Conservation (phyloP, 306 rosid genomes). For the Casuarina glauca region DNA sequence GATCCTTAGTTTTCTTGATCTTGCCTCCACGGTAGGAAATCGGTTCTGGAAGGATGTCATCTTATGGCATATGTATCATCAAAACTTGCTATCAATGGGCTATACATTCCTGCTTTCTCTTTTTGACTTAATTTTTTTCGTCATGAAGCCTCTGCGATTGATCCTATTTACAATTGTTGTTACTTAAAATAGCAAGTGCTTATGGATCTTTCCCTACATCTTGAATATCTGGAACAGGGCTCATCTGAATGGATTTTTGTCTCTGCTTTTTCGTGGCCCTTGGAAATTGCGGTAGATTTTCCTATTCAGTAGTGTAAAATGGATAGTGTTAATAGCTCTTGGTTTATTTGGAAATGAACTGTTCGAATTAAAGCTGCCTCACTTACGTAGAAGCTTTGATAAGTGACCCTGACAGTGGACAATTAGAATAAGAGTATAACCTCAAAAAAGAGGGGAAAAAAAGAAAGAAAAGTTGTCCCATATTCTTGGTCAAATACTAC, state of each 20-base stretch:
- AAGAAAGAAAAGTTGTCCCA: too few relatives aligned
- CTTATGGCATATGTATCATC: slow-evolving; percentile 34
- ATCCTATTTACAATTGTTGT: background rate
- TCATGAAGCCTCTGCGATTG: background rate
- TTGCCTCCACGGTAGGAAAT: slow-evolving; percentile 45
- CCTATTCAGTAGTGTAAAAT: background rate
- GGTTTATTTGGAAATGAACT: background rate
- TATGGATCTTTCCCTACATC: too few relatives aligned
- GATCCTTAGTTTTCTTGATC: slow-evolving; percentile 36
- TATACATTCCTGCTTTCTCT: background rate
- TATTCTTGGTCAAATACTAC: background rate
- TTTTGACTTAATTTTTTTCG: background rate
- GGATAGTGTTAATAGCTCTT: background rate
- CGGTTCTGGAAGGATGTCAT: slow-evolving; percentile 42
- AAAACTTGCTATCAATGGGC: slow-evolving; percentile 22
- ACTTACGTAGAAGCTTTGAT: background rate
- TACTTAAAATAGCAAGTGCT: background rate
- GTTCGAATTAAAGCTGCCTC: background rate
- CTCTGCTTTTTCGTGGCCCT: background rate
- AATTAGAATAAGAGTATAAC: background rate
- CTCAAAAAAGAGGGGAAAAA: too few relatives aligned
- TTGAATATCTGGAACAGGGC: too few relatives aligned
- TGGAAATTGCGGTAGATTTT: background rate
- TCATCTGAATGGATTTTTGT: background rate
- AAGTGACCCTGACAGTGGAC: background rate